Evolutionary conservation across 176 grass and related monocot species (phyloP), one percentile per base, ranked within the genome.

Genomic region (Themeda triandra): DNA sequence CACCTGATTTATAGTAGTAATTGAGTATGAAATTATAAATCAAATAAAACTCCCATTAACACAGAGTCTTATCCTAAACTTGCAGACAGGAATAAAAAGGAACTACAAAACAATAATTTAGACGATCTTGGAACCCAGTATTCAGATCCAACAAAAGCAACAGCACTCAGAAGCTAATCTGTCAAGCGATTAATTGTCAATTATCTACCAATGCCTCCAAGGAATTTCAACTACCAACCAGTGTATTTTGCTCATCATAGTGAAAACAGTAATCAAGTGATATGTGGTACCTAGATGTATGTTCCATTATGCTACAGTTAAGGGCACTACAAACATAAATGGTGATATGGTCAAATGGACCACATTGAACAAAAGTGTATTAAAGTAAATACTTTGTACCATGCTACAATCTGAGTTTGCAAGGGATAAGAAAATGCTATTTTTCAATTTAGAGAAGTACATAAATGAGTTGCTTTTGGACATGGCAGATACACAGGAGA

Each of bases 1-100:
- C 32, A 97, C 95, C 94, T 97, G 84, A 80, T 82, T 60, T 84
- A 76, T 40, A 88, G 32, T 11, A 83, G 41, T 65, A 63, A 48
- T 49, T 78, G 9, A 67, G 42, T 27, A 79, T 58, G 30, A 6
- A 35, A 79, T 27, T 33, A 23, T 4, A 72, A 59, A 80, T 2
- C 24, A 25, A 37, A 74, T 2, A 66, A 13, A 81, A 42, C 10
- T 45, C 25, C 21, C 6, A 66, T 28, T 12, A 27, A 40, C 9
- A 39, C n/a, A 41, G 13, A 23, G 2, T 31, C 68, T 14, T 71
- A 63, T 63, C 51, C 21, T 45, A 66, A 48, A 58, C 36, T 71
- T 11, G n/a, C 21, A 54, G 31, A 66, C 4, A 64, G 64, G 2
- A 51, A 66, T 25, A 63, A 49, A 46, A 11, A 45, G 25, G 53